Conservation (phyloP, 1,139 yeast genomes). For the Blastobotrys serpentis region DNA sequence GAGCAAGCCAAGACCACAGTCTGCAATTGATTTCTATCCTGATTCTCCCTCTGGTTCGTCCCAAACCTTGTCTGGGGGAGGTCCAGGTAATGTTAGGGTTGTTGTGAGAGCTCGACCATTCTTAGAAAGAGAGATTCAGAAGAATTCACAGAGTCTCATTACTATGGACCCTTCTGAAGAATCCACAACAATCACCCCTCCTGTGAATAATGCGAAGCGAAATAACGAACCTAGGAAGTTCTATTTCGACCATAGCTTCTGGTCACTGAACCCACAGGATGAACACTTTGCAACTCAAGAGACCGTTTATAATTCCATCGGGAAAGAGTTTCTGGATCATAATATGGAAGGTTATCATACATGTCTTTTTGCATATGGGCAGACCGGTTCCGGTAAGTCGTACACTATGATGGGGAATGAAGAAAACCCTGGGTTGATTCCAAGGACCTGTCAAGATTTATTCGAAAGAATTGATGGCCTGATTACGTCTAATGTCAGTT, state of each 20-base stretch:
- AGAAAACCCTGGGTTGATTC: conserved; percentile 58
- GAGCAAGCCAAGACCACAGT: conserved; percentile 4
- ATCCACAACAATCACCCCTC: conserved; percentile 29
- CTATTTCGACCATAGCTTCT: conserved; percentile 57
- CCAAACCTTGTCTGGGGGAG: background rate
- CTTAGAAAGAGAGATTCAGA: conserved; percentile 32
- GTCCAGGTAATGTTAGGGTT: conserved; percentile 39
- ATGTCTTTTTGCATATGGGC: conserved; percentile 74
- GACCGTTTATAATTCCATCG: conserved; percentile 52
- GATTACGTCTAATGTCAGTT: conserved; percentile 44
- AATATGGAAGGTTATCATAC: conserved; percentile 69
- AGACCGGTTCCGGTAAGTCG: conserved; percentile 74
- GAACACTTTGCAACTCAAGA: conserved; percentile 48
- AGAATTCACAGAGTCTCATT: conserved; percentile 29
- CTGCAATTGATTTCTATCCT: conserved; percentile 5
- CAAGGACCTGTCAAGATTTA: conserved; percentile 56
- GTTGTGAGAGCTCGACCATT: conserved; percentile 43
- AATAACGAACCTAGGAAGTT: conserved; percentile 40
- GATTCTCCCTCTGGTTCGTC: background rate
- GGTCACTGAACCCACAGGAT: conserved; percentile 50
- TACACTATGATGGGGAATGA: conserved; percentile 68
- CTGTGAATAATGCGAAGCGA: conserved; percentile 22
- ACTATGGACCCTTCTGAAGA: conserved; percentile 29
- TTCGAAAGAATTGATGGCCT: conserved; percentile 47
- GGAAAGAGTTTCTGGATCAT: conserved; percentile 59